Conservation (phyloP, 164 flowering plant species). For the Macadamia tetraphylla region DNA sequence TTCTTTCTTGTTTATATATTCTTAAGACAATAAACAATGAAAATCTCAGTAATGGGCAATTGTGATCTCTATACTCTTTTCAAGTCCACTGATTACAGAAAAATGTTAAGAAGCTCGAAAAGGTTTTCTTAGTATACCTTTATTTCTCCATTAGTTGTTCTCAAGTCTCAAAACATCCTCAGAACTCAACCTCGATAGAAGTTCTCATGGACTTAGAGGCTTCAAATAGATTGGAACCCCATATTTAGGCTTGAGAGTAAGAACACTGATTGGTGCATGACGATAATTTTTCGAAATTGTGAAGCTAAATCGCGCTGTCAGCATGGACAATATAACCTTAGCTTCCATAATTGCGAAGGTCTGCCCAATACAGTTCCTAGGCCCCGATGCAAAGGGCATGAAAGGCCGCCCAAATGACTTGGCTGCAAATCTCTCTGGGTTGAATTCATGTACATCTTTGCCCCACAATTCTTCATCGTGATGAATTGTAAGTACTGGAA, state of each 20-base stretch:
- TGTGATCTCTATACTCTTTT: neutral
- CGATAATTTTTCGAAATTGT: conserved; percentile 65
- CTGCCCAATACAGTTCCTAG: conserved; percentile 86
- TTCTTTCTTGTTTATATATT: too few species aligned
- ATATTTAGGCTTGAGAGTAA: conserved; percentile 80
- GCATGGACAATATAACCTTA: conserved; percentile 69
- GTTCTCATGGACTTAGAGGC: conserved; percentile 34
- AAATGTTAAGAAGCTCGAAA: neutral
- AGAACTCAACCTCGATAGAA: neutral
- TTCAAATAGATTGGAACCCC: conserved; percentile 73
- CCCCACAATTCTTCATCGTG: conserved; percentile 89
- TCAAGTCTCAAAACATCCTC: conserved; percentile 12
- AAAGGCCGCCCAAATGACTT: conserved; percentile 54
- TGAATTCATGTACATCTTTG: conserved; percentile 80
- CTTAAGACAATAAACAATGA: neutral
- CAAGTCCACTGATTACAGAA: neutral
- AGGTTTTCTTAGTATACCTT: neutral
- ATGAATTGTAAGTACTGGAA: conserved; percentile 84
- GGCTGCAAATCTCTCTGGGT: conserved; percentile 66
- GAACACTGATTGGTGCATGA: conserved; percentile 77
- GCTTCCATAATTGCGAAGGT: conserved; percentile 89
- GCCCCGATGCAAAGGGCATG: conserved; percentile 84
- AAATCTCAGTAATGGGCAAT: neutral
- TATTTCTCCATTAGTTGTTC: neutral
- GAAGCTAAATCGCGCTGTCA: conserved; percentile 62